Conservation (phyloP, 1,284 basidiomycete species). For the Ceratobasidium sp. region DNA sequence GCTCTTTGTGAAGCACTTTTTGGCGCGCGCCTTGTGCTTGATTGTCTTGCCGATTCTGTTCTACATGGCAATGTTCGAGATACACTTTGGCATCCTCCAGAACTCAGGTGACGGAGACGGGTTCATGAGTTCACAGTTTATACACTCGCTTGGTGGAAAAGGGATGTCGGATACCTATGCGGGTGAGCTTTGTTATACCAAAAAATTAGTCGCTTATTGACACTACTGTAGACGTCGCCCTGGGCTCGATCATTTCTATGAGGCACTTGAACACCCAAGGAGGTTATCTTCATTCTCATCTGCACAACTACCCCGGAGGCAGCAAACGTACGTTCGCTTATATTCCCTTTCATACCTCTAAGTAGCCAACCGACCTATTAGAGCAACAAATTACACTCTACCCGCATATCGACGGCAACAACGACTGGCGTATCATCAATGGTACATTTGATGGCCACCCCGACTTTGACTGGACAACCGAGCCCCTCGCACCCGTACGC, state of each 20-base stretch:
- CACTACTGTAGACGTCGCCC: conserved; percentile 74
- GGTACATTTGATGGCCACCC: conserved; percentile 66
- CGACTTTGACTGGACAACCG: conserved; percentile 68
- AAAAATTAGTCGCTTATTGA: conserved; percentile 37
- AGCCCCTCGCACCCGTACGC: conserved; percentile 74
- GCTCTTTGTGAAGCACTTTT: conserved; percentile 85
- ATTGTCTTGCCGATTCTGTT: conserved; percentile 87
- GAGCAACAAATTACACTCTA: conserved; percentile 99
- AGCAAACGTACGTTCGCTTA: conserved; percentile 74
- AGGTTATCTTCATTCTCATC: conserved; percentile 96
- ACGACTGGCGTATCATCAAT: conserved; percentile 88
- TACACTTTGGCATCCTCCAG: conserved; percentile 91
- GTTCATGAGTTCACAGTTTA: conserved; percentile 99
- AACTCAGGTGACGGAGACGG: conserved; percentile 96
- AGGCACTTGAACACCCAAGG: conserved; percentile 97
- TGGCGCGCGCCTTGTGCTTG: conserved; percentile 88
- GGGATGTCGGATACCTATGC: conserved; percentile 94
- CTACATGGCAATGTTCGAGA: conserved; percentile 95
- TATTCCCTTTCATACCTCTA: not conserved
- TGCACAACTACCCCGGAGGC: conserved; percentile 88
- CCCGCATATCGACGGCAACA: conserved; percentile 94
- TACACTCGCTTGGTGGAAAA: conserved; percentile 93
- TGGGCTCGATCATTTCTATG: conserved; percentile 87
- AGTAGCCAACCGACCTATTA: conserved; percentile 53
- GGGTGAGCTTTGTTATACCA: conserved; percentile 63